Conservation (phyloP, 2,329 filamentous ascomycete genomes). For the Ascochyta viciae-villosae region DNA sequence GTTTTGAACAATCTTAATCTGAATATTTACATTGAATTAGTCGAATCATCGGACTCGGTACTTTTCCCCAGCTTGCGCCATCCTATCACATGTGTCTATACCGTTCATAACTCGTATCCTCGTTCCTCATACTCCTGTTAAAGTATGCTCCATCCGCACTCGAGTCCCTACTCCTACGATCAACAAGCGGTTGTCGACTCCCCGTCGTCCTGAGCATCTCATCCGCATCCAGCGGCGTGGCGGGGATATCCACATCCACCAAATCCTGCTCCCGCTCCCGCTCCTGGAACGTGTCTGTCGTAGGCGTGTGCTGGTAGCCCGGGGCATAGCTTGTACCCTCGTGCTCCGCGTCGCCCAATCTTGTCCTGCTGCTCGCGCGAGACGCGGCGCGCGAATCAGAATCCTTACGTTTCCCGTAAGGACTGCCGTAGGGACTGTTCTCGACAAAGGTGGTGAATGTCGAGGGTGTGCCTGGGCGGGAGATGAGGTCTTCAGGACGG, state of each 20-base stretch:
- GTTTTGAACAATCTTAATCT: too few species aligned
- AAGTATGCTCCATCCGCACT: constrained; percentile 15
- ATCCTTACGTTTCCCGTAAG: constrained; percentile 1
- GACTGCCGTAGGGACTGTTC: constrained; percentile 23
- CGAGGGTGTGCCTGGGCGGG: constrained; percentile 37
- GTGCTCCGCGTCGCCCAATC: constrained; percentile 25
- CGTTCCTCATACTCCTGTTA: constrained; percentile 1
- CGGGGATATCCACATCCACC: constrained; percentile 30
- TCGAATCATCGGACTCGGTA: not conserved
- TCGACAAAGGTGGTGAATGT: constrained; percentile 40
- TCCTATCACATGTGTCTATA: constrained; percentile 1
- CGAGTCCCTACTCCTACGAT: constrained; percentile 16
- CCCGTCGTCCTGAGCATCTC: constrained; percentile 25
- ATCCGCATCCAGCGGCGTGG: constrained; percentile 30
- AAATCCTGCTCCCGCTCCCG: constrained; percentile 23
- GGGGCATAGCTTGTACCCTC: constrained; percentile 35
- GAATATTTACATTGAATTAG: not conserved
- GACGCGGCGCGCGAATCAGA: constrained; percentile 15
- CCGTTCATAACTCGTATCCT: constrained; percentile 9
- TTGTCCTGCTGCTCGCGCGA: constrained; percentile 30
- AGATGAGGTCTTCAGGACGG: constrained; percentile 63
- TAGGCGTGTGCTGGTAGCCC: constrained; percentile 36
- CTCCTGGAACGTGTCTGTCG: constrained; percentile 14
- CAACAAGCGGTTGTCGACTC: constrained; percentile 29
- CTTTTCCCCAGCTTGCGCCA: not conserved